Evolutionary conservation across 371 early-diverging fungal species (phyloP), one percentile per base, ranked within the genome.

Genomic region (Sanchytrium tribonematis): DNA sequence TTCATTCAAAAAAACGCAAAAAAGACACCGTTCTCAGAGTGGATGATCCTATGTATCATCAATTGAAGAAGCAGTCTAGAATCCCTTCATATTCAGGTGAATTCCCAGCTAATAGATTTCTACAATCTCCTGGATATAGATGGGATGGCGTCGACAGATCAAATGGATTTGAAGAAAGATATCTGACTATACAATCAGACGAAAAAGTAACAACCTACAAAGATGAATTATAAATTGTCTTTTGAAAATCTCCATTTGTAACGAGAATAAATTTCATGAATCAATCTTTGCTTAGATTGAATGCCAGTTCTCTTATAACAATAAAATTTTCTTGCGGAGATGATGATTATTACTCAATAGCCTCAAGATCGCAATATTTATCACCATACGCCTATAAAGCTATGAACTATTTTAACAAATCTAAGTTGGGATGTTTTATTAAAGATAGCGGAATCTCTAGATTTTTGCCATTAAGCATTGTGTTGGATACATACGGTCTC

Each of bases 71-170:
- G 22, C 5, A 5, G 5, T 12, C 12, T 22, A 5, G 48, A 22
- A 48, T 48, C 5, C 48, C 48, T 48, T 12, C 22, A 12, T 48
- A 22, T 5, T 12, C 48, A 48, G 48, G 22, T 5, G 48, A 48
- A 5, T 48, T 48, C 22, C 83, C 88, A 31, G 86, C 87, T 5
- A 91, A 91, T 75, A 77, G 92, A 28, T 90, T 83, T 74, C 82
- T 83, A 72, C 90, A 90, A 66, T 77, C 78, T 31, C 90, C 92
- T 27, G 92, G 92, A 0, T 86, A 87, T 73, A 81, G 89, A 1
- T 91, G 92, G 92, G 92, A 91, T 81, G 92, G 92, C 1, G 86
- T 89, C 30, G 90, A 91, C 75, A 81, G 92, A 17, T 86, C 87
- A 17, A 91, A 85, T 74, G 89, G 89, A 28, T 91, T 85, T 72